Percentiles rank a stretch among this genome's conserved stretches.
phyloP scores from a whole-genome alignment of 352 stramenopile species.

The Pythium dissimile region DNA sequence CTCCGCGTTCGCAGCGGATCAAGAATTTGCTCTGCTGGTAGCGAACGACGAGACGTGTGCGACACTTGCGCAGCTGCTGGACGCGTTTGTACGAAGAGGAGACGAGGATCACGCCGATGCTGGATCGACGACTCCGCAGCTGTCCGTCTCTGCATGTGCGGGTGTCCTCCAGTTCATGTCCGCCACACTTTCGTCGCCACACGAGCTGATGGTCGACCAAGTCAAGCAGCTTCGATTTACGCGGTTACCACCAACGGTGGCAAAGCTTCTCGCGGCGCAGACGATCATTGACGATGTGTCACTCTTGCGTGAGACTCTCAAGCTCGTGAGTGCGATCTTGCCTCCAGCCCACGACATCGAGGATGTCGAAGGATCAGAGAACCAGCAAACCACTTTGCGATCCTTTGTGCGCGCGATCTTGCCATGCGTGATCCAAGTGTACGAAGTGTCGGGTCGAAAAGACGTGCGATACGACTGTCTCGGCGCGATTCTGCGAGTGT shows the following conservation, averaged over 20 bases:
- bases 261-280: conserved; percentile 36
- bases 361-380: conserved; percentile 15
- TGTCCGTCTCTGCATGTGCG: conserved; percentile 2
- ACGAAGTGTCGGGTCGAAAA: conserved; percentile 43
- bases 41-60: conserved; percentile 40
- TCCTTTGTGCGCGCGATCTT: conserved; percentile 42
- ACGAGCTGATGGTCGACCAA: conserved; percentile 15
- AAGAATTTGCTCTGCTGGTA: conserved; percentile 35
- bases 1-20: conserved; percentile 29
- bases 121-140: not conserved
- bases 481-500: conserved; percentile 45
- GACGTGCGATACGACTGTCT: conserved; percentile 58
- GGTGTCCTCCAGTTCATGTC: conserved; percentile 17
- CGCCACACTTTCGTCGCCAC: conserved; percentile 6
- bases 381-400: conserved; percentile 19
- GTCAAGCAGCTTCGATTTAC: conserved; percentile 37
- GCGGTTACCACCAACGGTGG: conserved; percentile 41
- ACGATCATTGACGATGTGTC: conserved; percentile 40
- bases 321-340: conserved; percentile 48
- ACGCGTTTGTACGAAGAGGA: not conserved
- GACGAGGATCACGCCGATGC: not conserved
- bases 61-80: conserved; percentile 25
- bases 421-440: conserved; percentile 46
- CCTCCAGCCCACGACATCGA: conserved; percentile 34
- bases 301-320: conserved; percentile 52